Evolutionary conservation across 345 rosid genomes (phyloP), one percentile per base, ranked within the genome.

Genomic region (Cardamine occulta): DNA sequence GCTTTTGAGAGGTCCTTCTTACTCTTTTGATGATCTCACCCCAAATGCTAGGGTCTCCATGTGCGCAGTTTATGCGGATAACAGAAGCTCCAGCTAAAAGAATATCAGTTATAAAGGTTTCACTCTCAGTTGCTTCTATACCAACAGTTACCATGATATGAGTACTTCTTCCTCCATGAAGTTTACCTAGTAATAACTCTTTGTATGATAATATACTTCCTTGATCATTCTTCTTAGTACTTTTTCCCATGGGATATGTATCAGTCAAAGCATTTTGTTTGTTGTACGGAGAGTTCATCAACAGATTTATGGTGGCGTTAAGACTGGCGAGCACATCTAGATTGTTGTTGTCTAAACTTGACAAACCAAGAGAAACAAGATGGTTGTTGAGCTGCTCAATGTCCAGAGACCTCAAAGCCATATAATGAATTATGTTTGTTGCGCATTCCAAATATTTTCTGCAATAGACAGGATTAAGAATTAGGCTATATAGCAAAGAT

Each of bases 131-230:
- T 55, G 85, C 88, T 83, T 89, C 94, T 69, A 74, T 56, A n/a
- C 88, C 91, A 69, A 87, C 80, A 42, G 91, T 89, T 34, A 86
- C 89, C 91, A 87, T 89, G 62, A 87, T 86, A 63, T 82, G 85
- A 48, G 83, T 80, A 67, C 29, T 75, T 79, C 78, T 86, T 61
- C 82, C 75, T 9, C 80, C 84, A 52, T 40, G 68, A 71, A 64
- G 78, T 62, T 78, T 54, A 48, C 91, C 94, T 59, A 89, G 77
- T 68, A 89, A 75, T 61, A 71, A 66, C 74, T 85, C 87, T 79
- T 81, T 82, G 51, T 85, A 74, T 68, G 69, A 79, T 21, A 67
- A 72, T 1, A 51, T 0, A 4, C 11, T 42, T 58, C 63, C 85
- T 73, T 72, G 78, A 67, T 73, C 82, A 80, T 66, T 67, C 14